Evolutionary conservation across 345 rosid genomes (phyloP).

Genomic region (Gossypium arboreum): DNA sequence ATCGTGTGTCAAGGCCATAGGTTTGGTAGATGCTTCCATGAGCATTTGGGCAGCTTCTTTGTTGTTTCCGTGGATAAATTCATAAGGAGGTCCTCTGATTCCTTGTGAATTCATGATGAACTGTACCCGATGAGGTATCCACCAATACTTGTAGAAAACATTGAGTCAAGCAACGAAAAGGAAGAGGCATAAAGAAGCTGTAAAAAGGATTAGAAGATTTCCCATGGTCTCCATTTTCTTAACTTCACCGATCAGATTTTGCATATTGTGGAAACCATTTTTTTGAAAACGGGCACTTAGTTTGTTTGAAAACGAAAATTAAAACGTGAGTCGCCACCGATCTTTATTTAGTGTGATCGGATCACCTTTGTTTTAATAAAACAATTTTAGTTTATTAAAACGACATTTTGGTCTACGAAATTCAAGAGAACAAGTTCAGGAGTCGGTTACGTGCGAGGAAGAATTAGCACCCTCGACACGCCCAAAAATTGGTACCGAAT

Average conservation of each 20-base stretch:
- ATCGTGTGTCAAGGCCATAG: not conserved
- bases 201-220: not conserved
- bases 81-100: not conserved
- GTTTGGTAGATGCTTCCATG: not conserved
- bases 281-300: too few relatives aligned
- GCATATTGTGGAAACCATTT: not conserved
- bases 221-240: not conserved
- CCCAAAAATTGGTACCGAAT: too few relatives aligned
- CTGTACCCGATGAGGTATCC: not conserved
- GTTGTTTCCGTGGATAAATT: not conserved
- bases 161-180: not conserved
- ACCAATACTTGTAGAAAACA: not conserved
- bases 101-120: not conserved
- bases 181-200: not conserved
- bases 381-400: too few relatives aligned
- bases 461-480: too few relatives aligned
- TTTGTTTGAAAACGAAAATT: too few relatives aligned
- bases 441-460: too few relatives aligned
- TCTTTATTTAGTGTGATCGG: too few relatives aligned
- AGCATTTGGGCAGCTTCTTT: not conserved
- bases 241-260: not conserved
- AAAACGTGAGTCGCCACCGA: too few relatives aligned
- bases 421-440: too few relatives aligned
- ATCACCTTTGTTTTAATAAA: too few relatives aligned
- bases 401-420: too few relatives aligned